Percentiles rank a stretch among this genome's conserved stretches.
Evolutionary conservation across 768 basidiomycete species (phyloP).

Genomic region (Lactifluus hygrophoroides): DNA sequence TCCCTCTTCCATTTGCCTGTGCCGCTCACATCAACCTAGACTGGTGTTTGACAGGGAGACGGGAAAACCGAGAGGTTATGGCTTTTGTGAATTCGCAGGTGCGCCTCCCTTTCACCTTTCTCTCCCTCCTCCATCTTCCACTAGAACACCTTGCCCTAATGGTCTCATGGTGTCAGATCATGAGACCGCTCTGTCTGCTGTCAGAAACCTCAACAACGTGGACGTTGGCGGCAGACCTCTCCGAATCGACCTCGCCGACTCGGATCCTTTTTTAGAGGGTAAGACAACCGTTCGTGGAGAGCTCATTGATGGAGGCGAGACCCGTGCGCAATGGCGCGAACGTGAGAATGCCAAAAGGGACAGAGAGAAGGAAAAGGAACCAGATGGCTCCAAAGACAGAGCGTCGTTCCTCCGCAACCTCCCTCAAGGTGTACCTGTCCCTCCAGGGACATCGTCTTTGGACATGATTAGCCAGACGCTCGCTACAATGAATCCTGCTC

Average conservation of each 20-base stretch:
- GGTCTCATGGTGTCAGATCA: constrained; percentile 72
- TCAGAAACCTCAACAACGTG: constrained; percentile 89
- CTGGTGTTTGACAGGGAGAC: constrained; percentile 87
- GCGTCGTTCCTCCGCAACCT: constrained; percentile 51
- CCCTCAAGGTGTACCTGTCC: constrained; percentile 69
- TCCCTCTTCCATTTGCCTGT: background rate
- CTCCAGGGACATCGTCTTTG: constrained; percentile 59
- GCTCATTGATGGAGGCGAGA: constrained; percentile 61
- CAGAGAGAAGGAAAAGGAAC: background rate
- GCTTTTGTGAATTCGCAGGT: constrained; percentile 91
- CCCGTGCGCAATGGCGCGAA: constrained; percentile 45
- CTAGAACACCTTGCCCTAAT: no score
- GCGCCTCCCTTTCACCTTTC: constrained; percentile 19
- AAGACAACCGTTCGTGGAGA: constrained; percentile 84
- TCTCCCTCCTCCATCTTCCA: background rate
- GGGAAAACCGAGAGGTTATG: constrained; percentile 92
- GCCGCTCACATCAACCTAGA: constrained; percentile 31
- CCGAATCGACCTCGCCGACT: constrained; percentile 90
- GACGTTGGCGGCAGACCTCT: constrained; percentile 90
- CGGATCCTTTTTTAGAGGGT: constrained; percentile 85
- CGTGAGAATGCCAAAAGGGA: constrained; percentile 29
- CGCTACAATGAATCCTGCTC: constrained; percentile 71
- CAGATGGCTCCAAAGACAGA: constrained; percentile 30
- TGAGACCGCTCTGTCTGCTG: constrained; percentile 91
- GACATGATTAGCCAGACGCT: constrained; percentile 84